These are phyloP conservation scores for Jatropha curcas DNA, from an alignment of 345 rosid genomes.

Conservation along the genomic window DNA sequence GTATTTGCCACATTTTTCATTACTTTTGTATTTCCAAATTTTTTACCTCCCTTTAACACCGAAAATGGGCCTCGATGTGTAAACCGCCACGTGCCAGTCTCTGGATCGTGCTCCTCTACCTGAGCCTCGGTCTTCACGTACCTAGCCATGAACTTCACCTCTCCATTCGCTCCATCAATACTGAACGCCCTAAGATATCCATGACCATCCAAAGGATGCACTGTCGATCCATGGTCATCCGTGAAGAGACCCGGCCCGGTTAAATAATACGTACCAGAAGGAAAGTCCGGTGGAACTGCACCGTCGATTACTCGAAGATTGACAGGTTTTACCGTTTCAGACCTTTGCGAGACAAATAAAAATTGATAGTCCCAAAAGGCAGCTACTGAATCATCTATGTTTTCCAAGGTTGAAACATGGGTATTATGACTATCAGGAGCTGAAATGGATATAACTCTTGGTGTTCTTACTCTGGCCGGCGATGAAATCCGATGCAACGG, in stretches of 20 bases:
- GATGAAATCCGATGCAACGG: conserved; percentile 28
- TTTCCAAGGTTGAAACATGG: conserved; percentile 7
- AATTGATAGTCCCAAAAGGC: conserved; percentile 91
- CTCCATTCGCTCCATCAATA: conserved; percentile 39
- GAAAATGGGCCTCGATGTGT: conserved; percentile 88
- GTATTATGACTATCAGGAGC: conserved; percentile 29
- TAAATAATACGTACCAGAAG: conserved; percentile 79
- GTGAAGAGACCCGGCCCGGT: conserved; percentile 82
- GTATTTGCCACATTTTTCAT: conserved; percentile 97
- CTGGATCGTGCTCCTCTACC: conserved; percentile 67
- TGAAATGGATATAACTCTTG: conserved; percentile 53
- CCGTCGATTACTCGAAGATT: conserved; percentile 52
- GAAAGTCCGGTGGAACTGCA: conserved; percentile 64
- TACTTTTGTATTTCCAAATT: conserved; percentile 77
- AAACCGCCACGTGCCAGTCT: conserved; percentile 76
- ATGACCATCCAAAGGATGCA: conserved; percentile 91
- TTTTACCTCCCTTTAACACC: conserved; percentile 65
- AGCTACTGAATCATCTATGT: conserved; percentile 44
- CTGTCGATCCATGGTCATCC: conserved; percentile 89
- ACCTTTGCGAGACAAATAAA: conserved; percentile 71
- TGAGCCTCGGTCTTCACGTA: conserved; percentile 87
- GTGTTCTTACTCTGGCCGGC: conserved; percentile 28
- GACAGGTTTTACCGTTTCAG: conserved; percentile 54
- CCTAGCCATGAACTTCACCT: conserved; percentile 68
- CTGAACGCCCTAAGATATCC: conserved; percentile 80